Evolutionary conservation across 1,284 basidiomycete genomes (phyloP).

Genomic region (Tetrapyrgos nigripes): DNA sequence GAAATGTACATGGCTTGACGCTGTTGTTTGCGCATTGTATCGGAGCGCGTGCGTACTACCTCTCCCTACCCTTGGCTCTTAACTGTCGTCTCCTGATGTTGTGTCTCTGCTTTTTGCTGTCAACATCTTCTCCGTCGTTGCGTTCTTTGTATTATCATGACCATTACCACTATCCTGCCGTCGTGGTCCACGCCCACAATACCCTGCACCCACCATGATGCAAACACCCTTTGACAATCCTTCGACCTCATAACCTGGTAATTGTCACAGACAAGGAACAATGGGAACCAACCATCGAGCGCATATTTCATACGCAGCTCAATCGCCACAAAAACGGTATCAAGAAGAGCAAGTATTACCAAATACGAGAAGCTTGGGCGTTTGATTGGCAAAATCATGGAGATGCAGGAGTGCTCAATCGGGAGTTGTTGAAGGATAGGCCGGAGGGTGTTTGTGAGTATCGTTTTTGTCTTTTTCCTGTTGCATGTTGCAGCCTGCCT

Average conservation of each 20-base stretch:
- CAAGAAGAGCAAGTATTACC: slow-evolving; percentile 18
- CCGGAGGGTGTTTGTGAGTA: slow-evolving; percentile 43
- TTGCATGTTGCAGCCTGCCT: neutral
- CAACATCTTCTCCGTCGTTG: neutral
- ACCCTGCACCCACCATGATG: no score
- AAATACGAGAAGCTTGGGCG: slow-evolving; percentile 31
- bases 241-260: no score
- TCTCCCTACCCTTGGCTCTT: neutral
- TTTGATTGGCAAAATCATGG: slow-evolving; percentile 35
- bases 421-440: slow-evolving; percentile 27
- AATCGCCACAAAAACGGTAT: no score
- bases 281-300: slow-evolving; percentile 30
- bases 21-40: slow-evolving; percentile 31
- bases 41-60: slow-evolving; percentile 21
- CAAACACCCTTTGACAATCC: no score
- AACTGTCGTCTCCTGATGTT: neutral
- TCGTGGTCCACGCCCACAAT: no score
- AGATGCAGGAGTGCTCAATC: slow-evolving; percentile 17
- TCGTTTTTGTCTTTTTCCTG: neutral
- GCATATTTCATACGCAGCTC: slow-evolving; percentile 20
- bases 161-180: no score
- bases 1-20: slow-evolving; percentile 26
- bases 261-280: slow-evolving; percentile 33
- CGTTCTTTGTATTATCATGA: neutral
- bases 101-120: slow-evolving; percentile 6